Percentiles rank a stretch among this genome's conserved stretches.
phyloP scores from a whole-genome alignment of 805 yeast genomes.

The Cyberlindnera veronae region DNA sequence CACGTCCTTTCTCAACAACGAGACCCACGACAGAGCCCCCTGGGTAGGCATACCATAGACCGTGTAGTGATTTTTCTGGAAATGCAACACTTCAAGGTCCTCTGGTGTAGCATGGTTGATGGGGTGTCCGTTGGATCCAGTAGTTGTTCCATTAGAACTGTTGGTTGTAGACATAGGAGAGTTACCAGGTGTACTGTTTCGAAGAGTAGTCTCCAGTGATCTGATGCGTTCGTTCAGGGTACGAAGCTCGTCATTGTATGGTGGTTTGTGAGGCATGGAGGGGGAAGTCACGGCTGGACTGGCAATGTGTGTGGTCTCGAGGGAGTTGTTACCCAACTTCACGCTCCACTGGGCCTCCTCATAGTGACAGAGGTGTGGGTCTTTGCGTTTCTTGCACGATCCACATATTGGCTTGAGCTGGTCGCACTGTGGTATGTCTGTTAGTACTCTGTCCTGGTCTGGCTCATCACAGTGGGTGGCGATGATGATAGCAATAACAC shows the following conservation, averaged over 20 bases:
- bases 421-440: constrained; percentile 21
- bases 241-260: constrained; percentile 2
- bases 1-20: constrained; percentile 24
- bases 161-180: too few relatives aligned
- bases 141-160: too few relatives aligned
- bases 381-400: constrained; percentile 18
- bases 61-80: constrained; percentile 10
- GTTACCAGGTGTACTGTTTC: too few relatives aligned
- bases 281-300: not conserved
- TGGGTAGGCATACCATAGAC: constrained; percentile 15
- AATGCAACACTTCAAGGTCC: constrained; percentile 4
- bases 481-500: too few relatives aligned
- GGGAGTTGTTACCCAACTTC: constrained; percentile 4
- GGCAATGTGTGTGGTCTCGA: not conserved
- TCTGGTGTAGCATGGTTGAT: not conserved
- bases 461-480: too few relatives aligned
- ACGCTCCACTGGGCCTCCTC: constrained; percentile 24
- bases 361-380: constrained; percentile 19
- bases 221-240: constrained; percentile 17
- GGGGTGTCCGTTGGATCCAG: too few relatives aligned
- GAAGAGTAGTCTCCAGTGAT: constrained; percentile 16
- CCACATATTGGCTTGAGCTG: constrained; percentile 25
- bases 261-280: not conserved
- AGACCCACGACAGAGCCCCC: constrained; percentile 27
- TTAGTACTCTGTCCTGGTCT: too few relatives aligned